Evolutionary conservation across 1,284 basidiomycete genomes (phyloP), one percentile per base, ranked within the genome.

Genomic region (Retiboletus flavoniger): DNA sequence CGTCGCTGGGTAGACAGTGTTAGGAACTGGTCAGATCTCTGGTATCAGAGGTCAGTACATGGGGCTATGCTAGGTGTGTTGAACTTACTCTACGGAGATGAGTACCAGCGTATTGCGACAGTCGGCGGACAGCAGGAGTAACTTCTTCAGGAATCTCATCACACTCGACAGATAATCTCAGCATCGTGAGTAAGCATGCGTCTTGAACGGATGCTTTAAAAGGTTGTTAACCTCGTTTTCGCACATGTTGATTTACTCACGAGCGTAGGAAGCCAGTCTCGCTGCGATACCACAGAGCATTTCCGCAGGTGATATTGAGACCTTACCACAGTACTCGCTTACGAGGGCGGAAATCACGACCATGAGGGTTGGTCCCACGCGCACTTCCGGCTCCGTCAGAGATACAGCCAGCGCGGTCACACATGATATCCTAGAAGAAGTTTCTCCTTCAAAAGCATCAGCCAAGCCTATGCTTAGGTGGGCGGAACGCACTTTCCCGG

Each of bases 11-110:
- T 62, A 5, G 73, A 74, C 31, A 85, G 68, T 14, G 68, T 73
- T 34, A 80, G 60, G 64, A 90, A 89, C 64, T 88, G 83, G 34
- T 80, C 75, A 61, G 85, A 89, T 48, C 88, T 80, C 87, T 91
- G 58, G 26, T 40, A 52, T 50, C 4, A 46, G 38, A 26, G 26
- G 29, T 68, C 28, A 63, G n/a, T 28, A 19, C 16, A 31, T 10
- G 41, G 19, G 14, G 4, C 17, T 17, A 31, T 3, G 11, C 43
- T 40, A 57, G 29, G 39, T 57, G 49, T 50, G 47, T 53, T 47
- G 48, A 14, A 62, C 75, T 53, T 61, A 87, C 87, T 57, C 75
- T 74, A 53, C 75, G 78, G 50, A 91, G 80, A 65, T 84, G 78
- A 28, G 78, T 70, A 24, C 80, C 74, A 13, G 78, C 74, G 4